A percentile compares a stretch with the other conserved stretches of the same genome.
phyloP scores from a whole-genome alignment of 2,329 filamentous ascomycete genomes.

The Fusarium redolens region DNA sequence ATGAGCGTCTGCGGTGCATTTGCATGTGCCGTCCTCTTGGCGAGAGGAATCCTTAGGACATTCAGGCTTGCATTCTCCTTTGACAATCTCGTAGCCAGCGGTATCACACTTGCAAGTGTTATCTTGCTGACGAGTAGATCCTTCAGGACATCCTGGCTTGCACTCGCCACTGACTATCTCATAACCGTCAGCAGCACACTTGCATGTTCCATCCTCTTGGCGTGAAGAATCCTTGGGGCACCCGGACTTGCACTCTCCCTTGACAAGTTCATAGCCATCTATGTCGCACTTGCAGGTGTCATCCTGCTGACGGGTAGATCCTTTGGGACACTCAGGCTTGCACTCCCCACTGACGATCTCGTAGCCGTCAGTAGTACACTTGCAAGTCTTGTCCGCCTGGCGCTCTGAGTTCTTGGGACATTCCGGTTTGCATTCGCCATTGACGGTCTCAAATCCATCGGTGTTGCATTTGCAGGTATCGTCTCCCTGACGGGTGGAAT shows the following conservation, averaged over 20 bases:
- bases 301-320: neutral
- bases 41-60: neutral
- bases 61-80: neutral
- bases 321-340: neutral
- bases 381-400: neutral
- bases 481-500: neutral
- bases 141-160: neutral
- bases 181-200: accelerated
- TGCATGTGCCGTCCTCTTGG: neutral
- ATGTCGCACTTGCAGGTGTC: neutral
- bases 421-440: neutral
- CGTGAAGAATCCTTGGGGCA: neutral
- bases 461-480: neutral
- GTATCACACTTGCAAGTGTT: neutral
- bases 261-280: accelerated
- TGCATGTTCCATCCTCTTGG: neutral
- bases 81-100: neutral
- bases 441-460: accelerated
- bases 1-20: accelerated
- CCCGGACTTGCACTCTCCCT: neutral
- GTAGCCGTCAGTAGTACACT: neutral
- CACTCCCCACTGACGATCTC: neutral
- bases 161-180: neutral
- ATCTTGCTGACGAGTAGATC: neutral
- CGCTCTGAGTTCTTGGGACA: neutral